phyloP scores from a whole-genome alignment of 768 basidiomycete species.

The Xerocomellus intermedius region DNA sequence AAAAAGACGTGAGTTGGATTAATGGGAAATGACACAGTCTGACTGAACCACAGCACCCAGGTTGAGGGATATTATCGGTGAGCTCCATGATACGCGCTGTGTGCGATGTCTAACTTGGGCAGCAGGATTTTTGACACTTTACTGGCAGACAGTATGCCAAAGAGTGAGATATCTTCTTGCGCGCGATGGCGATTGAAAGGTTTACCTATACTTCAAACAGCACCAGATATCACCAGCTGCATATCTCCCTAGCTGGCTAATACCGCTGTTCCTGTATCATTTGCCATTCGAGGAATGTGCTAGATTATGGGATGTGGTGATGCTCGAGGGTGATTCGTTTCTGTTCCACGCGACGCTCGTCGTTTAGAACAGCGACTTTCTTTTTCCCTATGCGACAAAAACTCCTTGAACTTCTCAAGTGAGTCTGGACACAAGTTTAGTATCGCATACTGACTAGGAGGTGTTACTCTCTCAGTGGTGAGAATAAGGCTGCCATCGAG shows the following conservation, averaged over 20 bases:
- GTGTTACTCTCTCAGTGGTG: conserved; percentile 50
- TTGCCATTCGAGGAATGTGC: conserved; percentile 91
- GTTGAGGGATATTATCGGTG: conserved; percentile 91
- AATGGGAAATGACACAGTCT: conserved; percentile 21
- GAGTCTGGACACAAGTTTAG: conserved; percentile 21
- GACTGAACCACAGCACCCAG: conserved; percentile 41
- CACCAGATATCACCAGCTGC: conserved; percentile 83
- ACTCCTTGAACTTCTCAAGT: conserved; percentile 77
- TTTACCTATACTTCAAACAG: conserved; percentile 71
- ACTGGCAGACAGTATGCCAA: conserved; percentile 91
- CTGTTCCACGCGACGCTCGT: conserved; percentile 83
- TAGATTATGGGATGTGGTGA: conserved; percentile 82
- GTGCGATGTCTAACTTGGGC: conserved; percentile 12
- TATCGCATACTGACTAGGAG: conserved; percentile 12
- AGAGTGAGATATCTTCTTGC: conserved; percentile 48
- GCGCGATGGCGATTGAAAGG: background rate
- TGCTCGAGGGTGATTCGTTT: conserved; percentile 90
- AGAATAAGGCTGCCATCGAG: conserved; percentile 79
- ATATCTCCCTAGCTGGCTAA: conserved; percentile 83
- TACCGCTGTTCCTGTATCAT: conserved; percentile 79
- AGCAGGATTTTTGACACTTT: conserved; percentile 87
- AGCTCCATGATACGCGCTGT: background rate
- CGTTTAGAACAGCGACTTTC: conserved; percentile 79
- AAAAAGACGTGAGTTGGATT: conserved; percentile 69
- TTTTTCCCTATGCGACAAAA: conserved; percentile 87